These are phyloP conservation scores for Penicillium pancosmium DNA, from an alignment of 495 filamentous ascomycete species.

Conservation along the genomic window DNA sequence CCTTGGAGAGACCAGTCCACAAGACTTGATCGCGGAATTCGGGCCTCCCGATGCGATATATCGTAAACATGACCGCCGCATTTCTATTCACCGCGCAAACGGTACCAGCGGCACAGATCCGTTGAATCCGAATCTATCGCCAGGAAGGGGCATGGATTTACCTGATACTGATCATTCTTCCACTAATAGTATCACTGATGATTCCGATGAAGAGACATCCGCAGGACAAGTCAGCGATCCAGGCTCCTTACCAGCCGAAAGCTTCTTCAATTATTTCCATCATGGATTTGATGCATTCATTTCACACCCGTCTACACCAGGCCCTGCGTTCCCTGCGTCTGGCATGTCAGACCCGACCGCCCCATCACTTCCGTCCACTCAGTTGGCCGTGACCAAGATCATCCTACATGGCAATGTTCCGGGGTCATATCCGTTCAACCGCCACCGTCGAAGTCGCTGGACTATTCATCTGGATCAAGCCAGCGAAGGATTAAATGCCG, in stretches of 20 bases:
- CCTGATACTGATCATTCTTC: slow-evolving; percentile 83
- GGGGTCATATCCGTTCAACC: slow-evolving; percentile 94
- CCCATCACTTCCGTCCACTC: slow-evolving; percentile 51
- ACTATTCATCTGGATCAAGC: slow-evolving; percentile 59
- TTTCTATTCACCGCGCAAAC: slow-evolving; percentile 75
- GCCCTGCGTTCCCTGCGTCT: slow-evolving; percentile 63
- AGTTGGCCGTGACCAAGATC: slow-evolving; percentile 83
- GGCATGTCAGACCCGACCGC: slow-evolving; percentile 32
- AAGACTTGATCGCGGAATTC: slow-evolving; percentile 86
- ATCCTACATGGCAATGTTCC: slow-evolving; percentile 93
- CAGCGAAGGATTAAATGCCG: slow-evolving; percentile 60
- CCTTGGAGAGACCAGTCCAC: slow-evolving; percentile 80
- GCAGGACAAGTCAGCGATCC: slow-evolving; percentile 36
- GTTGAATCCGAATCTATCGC: slow-evolving; percentile 43
- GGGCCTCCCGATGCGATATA: slow-evolving; percentile 96
- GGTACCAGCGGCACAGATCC: slow-evolving; percentile 44
- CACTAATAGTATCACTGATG: slow-evolving; percentile 73
- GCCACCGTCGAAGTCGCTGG: slow-evolving; percentile 90
- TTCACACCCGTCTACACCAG: slow-evolving; percentile 69
- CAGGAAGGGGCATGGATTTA: slow-evolving; percentile 47
- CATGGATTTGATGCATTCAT: slow-evolving; percentile 94
- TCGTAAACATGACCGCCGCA: slow-evolving; percentile 85
- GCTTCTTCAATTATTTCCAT: slow-evolving; percentile 96
- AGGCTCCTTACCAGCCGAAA: slow-evolving; percentile 60
- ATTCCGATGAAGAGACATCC: slow-evolving; percentile 66